Percentiles rank a stretch among this genome's conserved stretches.
Conservation (phyloP, 768 basidiomycete genomes). For the Tricholoma sp. region DNA sequence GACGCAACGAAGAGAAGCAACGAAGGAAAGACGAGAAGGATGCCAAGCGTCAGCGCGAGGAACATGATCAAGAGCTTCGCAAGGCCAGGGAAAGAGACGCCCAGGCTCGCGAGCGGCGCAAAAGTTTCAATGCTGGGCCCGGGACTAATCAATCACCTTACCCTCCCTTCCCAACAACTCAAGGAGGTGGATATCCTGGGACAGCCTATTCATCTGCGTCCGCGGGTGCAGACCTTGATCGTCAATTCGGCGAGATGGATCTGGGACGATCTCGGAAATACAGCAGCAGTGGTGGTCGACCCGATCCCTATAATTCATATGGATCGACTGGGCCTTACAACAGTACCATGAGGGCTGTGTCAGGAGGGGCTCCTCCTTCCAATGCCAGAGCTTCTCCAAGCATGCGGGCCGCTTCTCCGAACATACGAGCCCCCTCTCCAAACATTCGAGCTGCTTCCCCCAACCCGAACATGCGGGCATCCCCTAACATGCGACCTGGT, state of each 20-base stretch:
- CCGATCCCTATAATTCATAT: conserved; percentile 25
- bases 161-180: conserved; percentile 25
- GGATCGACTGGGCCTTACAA: conserved; percentile 30
- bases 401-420: conserved; percentile 37
- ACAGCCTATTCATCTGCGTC: conserved; percentile 23
- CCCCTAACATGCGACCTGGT: conserved; percentile 11
- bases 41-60: conserved; percentile 43
- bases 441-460: conserved; percentile 34
- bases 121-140: conserved; percentile 45
- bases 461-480: conserved; percentile 20
- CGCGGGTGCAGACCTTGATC: conserved; percentile 29
- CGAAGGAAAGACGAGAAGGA: conserved; percentile 44
- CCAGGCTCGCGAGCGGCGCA: conserved; percentile 45
- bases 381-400: conserved; percentile 43
- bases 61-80: conserved; percentile 48
- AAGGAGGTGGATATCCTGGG: conserved; percentile 14
- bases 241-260: conserved; percentile 39
- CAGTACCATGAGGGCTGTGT: conserved; percentile 15
- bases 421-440: conserved; percentile 17
- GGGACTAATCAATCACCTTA: conserved; percentile 4
- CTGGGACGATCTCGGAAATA: conserved; percentile 41
- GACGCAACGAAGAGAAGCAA: conserved; percentile 39
- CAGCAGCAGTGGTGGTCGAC: conserved; percentile 33
- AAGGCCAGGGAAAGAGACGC: conserved; percentile 55
- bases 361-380: conserved; percentile 14